Conservation (phyloP, 257 asterid species). For the Gentiana dahurica region DNA sequence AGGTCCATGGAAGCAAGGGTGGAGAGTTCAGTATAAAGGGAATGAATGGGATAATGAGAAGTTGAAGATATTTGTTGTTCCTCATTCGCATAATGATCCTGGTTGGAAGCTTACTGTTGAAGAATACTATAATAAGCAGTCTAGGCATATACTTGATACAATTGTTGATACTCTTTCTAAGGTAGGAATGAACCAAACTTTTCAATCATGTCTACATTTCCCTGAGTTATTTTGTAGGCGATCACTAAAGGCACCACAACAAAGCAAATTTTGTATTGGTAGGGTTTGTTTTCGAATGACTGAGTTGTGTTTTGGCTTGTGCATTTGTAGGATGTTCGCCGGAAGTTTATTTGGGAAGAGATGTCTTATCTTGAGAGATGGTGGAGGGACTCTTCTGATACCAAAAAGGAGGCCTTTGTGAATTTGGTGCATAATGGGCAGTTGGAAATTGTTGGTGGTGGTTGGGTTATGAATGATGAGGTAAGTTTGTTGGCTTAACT, state of each 20-base stretch:
- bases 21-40: conserved; percentile 83
- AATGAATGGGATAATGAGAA: conserved; percentile 93
- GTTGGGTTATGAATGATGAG: conserved; percentile 99
- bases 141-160: conserved; percentile 79
- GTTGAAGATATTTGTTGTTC: conserved; percentile 83
- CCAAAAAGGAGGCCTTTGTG: conserved; percentile 57
- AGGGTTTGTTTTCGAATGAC: too few species aligned
- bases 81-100: conserved; percentile 98
- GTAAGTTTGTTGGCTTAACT: conserved; percentile 22
- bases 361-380: conserved; percentile 97
- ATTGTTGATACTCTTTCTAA: conserved; percentile 73
- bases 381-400: conserved; percentile 91
- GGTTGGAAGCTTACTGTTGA: conserved; percentile 97
- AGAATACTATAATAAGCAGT: conserved; percentile 84
- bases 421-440: conserved; percentile 79
- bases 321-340: conserved; percentile 49
- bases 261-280: too few species aligned
- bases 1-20: conserved; percentile 97
- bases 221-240: too few species aligned
- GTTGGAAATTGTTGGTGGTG: conserved; percentile 97
- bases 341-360: conserved; percentile 99
- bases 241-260: too few species aligned
- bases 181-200: conserved; percentile 19
- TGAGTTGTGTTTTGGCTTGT: too few species aligned
- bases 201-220: too few species aligned